Conservation (phyloP, 2,329 filamentous ascomycete species). For the Gnomoniopsis smithogilvyi region DNA sequence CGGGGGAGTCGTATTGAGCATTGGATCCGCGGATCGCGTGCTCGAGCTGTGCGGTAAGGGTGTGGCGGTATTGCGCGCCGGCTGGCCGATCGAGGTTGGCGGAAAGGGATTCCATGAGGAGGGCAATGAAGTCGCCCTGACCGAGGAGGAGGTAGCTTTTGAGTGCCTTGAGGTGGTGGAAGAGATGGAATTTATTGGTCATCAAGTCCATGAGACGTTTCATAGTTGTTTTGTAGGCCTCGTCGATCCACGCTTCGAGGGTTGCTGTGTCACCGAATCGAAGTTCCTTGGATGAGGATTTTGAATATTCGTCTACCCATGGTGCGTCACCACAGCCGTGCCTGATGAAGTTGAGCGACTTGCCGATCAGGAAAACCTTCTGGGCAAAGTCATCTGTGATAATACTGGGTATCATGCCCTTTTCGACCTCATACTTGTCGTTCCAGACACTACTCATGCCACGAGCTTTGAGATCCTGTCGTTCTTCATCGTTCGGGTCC, state of each 20-base stretch:
- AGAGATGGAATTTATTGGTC: conserved; percentile 91
- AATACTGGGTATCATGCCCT: conserved; percentile 87
- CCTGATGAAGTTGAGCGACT: conserved; percentile 96
- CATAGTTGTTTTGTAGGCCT: conserved; percentile 98
- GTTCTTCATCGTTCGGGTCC: conserved; percentile 46
- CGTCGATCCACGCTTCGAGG: conserved; percentile 88
- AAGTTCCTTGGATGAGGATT: conserved; percentile 85
- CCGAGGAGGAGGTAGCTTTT: conserved; percentile 95
- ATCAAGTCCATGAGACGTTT: conserved; percentile 89
- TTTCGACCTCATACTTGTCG: conserved; percentile 87
- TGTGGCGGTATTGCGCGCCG: conserved; percentile 96
- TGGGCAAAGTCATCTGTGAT: conserved; percentile 91
- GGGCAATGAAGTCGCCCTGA: conserved; percentile 93
- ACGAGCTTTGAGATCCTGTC: conserved; percentile 47
- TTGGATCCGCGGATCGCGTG: conserved; percentile 97
- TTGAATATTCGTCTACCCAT: conserved; percentile 96
- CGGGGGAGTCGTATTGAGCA: conserved; percentile 89
- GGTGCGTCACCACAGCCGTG: conserved; percentile 90
- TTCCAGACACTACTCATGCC: conserved; percentile 93
- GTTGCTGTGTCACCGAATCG: conserved; percentile 90
- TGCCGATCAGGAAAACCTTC: conserved; percentile 95
- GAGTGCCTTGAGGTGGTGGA: conserved; percentile 84
- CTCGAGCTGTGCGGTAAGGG: conserved; percentile 93
- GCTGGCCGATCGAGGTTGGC: conserved; percentile 91
- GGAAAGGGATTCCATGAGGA: conserved; percentile 94